A percentile compares a stretch with the other conserved stretches of the same genome.
These are phyloP conservation scores for Pseudofabraea citricarpa DNA, from an alignment of 2,329 filamentous ascomycete genomes.

Conservation along the genomic window DNA sequence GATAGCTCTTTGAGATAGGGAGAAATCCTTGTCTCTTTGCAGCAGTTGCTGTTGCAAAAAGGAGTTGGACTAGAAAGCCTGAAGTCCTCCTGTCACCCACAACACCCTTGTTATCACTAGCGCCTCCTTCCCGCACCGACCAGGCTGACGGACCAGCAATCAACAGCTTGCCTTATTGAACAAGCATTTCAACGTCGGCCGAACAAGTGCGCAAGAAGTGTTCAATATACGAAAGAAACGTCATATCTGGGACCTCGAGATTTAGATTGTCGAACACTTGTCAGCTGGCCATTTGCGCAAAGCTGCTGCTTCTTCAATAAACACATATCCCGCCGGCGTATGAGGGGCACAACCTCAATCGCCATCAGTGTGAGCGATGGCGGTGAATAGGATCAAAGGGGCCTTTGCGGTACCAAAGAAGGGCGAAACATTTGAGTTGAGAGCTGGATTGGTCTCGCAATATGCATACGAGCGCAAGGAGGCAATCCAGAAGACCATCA, in stretches of 20 bases:
- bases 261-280: no score
- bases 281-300: conserved; percentile 13
- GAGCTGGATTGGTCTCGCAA: conserved; percentile 92
- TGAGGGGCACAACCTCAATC: conserved; percentile 31
- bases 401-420: conserved; percentile 91
- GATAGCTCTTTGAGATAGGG: no score
- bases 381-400: conserved; percentile 91
- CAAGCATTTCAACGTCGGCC: conserved; percentile 10
- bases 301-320: conserved; percentile 17
- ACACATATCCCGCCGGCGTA: conserved; percentile 22
- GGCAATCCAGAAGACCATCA: conserved; percentile 99
- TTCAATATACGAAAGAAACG: no score
- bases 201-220: no score
- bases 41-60: neutral
- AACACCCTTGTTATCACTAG: no score
- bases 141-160: conserved; percentile 8
- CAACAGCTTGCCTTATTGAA: conserved; percentile 5
- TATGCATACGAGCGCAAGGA: conserved; percentile 99
- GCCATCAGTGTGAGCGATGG: conserved; percentile 55
- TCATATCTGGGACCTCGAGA: no score
- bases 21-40: no score
- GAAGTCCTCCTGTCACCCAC: no score
- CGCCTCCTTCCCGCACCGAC: conserved; percentile 4
- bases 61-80: no score
- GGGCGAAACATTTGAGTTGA: conserved; percentile 96